Base-by-base conservation (phyloP, 176 grass and related monocot species). In the Stipa capillata region DNA sequence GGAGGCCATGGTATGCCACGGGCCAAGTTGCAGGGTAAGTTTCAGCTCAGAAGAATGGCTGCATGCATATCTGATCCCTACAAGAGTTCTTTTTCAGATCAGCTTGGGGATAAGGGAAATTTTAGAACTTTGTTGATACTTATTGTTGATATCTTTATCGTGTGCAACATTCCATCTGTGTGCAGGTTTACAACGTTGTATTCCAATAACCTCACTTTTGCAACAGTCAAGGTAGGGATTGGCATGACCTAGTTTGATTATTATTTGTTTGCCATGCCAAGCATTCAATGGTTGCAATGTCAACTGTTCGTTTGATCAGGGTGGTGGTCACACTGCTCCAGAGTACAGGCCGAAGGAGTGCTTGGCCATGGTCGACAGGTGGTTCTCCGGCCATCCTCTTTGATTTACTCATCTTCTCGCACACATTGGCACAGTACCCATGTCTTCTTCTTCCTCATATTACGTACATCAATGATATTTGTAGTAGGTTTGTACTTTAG, bases 201-300 rank as follows among this genome's bases (percentile, higher is more conserved):
- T 11, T 88, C 88, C 13, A 90, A 94, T 15, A 88, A 94, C 63
- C 50, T 94, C 10, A 94, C 91, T 27, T 94, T 94, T 55, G 82
- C 73, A 25, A 93, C 91, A 1, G 62, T 93, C 8, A 93, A 90
- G 74, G 91, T 90, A 79, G 47, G 7, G 53, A 10, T 8, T 1
- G 32, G n/a, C 16, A 64, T 23, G 21, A 44, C 6, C 36, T 13
- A 15, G 53, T 29, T 14, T 54, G 48, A 54, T 25, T 36, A 17
- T 10, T 24, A 21, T 65, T 36, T 64, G 60, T 36, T 37, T 37
- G 18, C 0, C 7, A 36, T 64, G 33, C 18, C 18, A 64, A 37
- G 4, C 51, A 53, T n/a, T n/a, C 39, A 58, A 24, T 20, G 35
- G n/a, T n/a, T 65, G 17, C 20, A n/a, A n/a, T n/a, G n/a, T n/a